Evolutionary conservation across 163 green algal genomes (phyloP), one percentile per base, ranked within the genome.

Genomic region (Scenedesmus sp.): DNA sequence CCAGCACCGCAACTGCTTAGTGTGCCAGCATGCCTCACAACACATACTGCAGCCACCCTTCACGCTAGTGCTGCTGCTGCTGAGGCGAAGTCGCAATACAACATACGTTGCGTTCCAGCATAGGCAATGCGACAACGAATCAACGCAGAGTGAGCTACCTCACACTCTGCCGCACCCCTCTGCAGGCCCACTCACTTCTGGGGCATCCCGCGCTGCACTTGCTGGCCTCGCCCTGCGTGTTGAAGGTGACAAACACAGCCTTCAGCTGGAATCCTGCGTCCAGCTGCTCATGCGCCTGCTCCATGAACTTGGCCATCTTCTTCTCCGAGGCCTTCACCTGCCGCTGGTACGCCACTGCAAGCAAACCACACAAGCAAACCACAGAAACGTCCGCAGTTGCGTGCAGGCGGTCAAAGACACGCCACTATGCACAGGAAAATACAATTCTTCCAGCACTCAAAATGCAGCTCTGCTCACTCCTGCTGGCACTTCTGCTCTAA

Each of bases 221-320:
- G 15, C 56, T 74, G 26, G 86, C 82, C 57, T 95, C 86, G 1
- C 70, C 83, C 86, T 94, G 88, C 0, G 84, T 89, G 88, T 93
- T 91, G 83, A 95, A 95, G 8, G 93, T 95, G 10, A 95, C 91
- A 91, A 95, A 95, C 26, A 92, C 91, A 12, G 88, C 90, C 74
- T 93, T 93, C 12, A 86, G 60, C 18, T 62, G 2, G 1, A 86
- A 89, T n/a, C 90, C 90, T 55, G 70, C 9, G 3, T 87, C 52
- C 7, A 93, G 60, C 66, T 87, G 52, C 18, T 82, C 9, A 18
- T 90, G 60, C 16, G 90, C 83, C 46, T 93, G 15, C 18, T 87
- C 56, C 85, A 90, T 88, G 77, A 93, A 91, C 59, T 88, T 67
- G 12, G 16, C 46, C 59, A 93, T 77, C 56, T 84, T 83, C 62